Evolutionary conservation across 345 rosid species (phyloP), one percentile per base, ranked within the genome.

Genomic region (Linum usitatissimum): DNA sequence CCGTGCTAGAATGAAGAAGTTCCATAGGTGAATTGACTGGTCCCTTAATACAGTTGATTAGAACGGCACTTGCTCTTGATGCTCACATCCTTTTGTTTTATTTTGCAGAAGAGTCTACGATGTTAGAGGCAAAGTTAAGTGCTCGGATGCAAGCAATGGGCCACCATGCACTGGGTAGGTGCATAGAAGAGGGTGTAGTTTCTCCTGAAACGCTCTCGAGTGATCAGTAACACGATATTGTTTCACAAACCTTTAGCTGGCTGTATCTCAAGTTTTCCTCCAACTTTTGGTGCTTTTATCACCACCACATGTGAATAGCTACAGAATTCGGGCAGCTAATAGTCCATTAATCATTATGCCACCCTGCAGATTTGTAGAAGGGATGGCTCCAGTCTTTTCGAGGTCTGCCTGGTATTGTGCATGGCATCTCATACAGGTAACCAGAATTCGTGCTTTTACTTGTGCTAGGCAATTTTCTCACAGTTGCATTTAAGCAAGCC

Each of bases 311-410:
- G 28, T 23, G 28, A 23, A 23, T 40, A 40, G 48, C 48, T 40
- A 12, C 51, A 45, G 14, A 45, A 45, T 10, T 45, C 10, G 15
- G 51, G 51, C 51, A 45, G 10, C 51, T 7, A 45, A 9, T 45
- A 45, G 4, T 45, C 38, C 38, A 7, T 34, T 34, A 34, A 45
- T 10, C 51, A 17, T 53, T 28, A 19, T 58, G 15, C 59, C 61
- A 9, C 61, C 1, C 36, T 71, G 18, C 65, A 93, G 99, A 64
- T 93, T 93, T 81, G 99, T 93, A 60, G 99, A 93, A 75, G 97
- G 97, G 30, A 93, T 93, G 99, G 99, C 99, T 73, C 99, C 99
- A 0, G 99, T 93, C 58, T 90, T 93, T 73, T 90, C 99, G 12
- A 86, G 97, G 79, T 72, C 91, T 70, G 97, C 99, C 64, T 93